Conservation (phyloP, 805 yeast genomes). For the Tanozyma kutaoensis region DNA sequence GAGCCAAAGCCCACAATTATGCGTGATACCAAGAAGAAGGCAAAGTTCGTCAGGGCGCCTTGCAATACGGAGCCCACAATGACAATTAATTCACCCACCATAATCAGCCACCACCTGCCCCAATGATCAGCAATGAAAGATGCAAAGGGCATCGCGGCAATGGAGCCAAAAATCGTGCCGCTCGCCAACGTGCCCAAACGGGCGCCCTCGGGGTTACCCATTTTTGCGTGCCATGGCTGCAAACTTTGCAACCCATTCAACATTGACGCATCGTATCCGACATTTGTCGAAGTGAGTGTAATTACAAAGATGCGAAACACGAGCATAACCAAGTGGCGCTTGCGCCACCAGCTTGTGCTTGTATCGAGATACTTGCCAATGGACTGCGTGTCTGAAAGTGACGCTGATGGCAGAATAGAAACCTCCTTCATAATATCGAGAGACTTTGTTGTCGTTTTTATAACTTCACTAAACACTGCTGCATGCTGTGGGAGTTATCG, state of each 20-base stretch:
- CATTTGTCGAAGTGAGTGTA: background rate
- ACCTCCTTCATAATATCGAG: too few relatives aligned
- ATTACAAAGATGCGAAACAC: too few relatives aligned
- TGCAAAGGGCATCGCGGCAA: background rate
- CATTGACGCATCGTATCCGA: background rate
- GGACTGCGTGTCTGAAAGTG: too few relatives aligned
- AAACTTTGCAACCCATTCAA: background rate
- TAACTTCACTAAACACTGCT: too few relatives aligned
- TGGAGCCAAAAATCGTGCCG: background rate
- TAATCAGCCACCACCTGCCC: background rate
- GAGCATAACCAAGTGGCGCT: too few relatives aligned
- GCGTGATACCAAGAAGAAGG: background rate
- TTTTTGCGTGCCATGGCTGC: background rate
- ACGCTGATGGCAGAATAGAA: too few relatives aligned
- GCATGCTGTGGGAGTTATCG: too few relatives aligned
- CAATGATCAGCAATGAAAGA: background rate
- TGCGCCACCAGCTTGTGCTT: too few relatives aligned
- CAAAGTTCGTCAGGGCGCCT: constrained; percentile 7
- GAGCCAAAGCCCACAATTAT: background rate
- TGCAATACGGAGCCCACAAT: constrained; percentile 1
- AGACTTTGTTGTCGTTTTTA: too few relatives aligned
- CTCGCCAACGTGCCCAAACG: background rate
- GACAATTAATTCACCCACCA: background rate
- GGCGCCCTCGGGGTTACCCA: background rate
- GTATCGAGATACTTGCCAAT: too few relatives aligned